Base-by-base conservation (phyloP, 768 basidiomycete genomes). In the Tulasnella sp. region DNA sequence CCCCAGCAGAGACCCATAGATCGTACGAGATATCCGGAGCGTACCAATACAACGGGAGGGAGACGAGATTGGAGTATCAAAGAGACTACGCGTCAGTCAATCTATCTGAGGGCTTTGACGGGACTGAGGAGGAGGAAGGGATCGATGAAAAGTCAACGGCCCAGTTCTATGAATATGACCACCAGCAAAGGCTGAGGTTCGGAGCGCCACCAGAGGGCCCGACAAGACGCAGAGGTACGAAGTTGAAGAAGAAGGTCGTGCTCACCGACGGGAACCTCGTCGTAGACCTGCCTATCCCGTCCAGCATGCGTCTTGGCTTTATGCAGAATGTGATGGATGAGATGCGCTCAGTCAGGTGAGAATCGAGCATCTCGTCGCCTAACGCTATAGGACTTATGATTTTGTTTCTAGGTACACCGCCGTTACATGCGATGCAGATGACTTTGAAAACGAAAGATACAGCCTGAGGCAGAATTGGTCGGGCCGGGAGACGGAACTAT, bases 341-440 rank as follows among this genome's bases (percentile, higher is more conserved):
- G 70, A 87, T 84, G 67, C 81, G 74, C 64, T 78, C 80, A 67
- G 80, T 83, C 22, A 76, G 87, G 60, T 91, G 85, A 69, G 65
- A 50, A 38, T n/a, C n/a, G n/a, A n/a, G n/a, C 31, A 34, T 10
- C 30, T 53, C 25, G 17, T 2, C 48, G 10, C 41, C 25, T 3
- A 10, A 2, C 34, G 49, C n/a, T 43, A 68, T 66, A 30, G n/a
- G 60, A 11, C 9, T 22, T 34, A 25, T 10, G 7, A 19, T 21
- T 2, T 49, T 24, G 25, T n/a, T 15, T 15, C 21, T 42, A 66
- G 73, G 59, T 76, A 76, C 63, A 92, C 92, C 4, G 92, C 90
- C 0, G 86, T 93, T 4, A 96, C 92, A 9, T 91, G 92, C 69
- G 91, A 92, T 68, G 92, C 93, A 1, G 88, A 97, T 67, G 85